Percentiles rank a stretch among this genome's conserved stretches.
These are phyloP conservation scores for Pseudogymnoascus sp. DNA, from an alignment of 2,329 filamentous ascomycete species.

Conservation along the genomic window DNA sequence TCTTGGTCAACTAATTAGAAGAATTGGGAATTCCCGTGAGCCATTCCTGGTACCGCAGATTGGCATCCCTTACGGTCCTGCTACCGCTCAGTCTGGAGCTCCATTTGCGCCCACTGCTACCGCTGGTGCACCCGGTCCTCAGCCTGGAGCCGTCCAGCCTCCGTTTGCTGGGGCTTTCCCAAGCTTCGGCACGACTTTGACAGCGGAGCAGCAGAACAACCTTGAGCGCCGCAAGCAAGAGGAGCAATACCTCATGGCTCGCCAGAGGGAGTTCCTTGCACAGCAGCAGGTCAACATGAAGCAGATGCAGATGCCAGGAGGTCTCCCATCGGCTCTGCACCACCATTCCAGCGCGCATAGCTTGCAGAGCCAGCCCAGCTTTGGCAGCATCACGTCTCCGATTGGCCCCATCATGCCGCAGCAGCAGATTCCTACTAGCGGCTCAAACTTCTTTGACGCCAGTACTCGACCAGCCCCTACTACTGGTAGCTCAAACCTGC, in stretches of 20 bases:
- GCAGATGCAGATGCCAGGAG: conserved; percentile 57
- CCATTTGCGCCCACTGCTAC: conserved; percentile 29
- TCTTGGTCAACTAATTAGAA: conserved; percentile 83
- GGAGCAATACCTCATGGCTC: conserved; percentile 92
- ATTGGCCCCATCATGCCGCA: conserved; percentile 48
- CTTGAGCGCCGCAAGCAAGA: conserved; percentile 94
- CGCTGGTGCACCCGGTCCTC: conserved; percentile 32
- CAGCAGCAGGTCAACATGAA: conserved; percentile 74
- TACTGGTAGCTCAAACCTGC: conserved; percentile 34
- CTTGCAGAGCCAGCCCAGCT: conserved; percentile 93
- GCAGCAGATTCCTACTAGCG: conserved; percentile 45
- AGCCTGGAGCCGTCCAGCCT: conserved; percentile 62
- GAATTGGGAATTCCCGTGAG: conserved; percentile 94
- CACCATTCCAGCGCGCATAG: conserved; percentile 95
- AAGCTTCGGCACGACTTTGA: conserved; percentile 91
- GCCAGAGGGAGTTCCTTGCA: conserved; percentile 86
- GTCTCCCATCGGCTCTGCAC: conserved; percentile 52
- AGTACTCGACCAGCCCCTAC: conserved; percentile 32
- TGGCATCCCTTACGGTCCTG: conserved; percentile 80
- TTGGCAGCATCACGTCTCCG: conserved; percentile 88
- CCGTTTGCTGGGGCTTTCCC: conserved; percentile 91
- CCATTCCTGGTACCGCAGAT: conserved; percentile 97
- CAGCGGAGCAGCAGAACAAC: conserved; percentile 96
- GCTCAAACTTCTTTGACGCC: conserved; percentile 62
- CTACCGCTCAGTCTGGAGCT: conserved; percentile 37